These are phyloP conservation scores for Colletotrichum caudatum DNA, from an alignment of 2,329 filamentous ascomycete species.

Conservation along the genomic window DNA sequence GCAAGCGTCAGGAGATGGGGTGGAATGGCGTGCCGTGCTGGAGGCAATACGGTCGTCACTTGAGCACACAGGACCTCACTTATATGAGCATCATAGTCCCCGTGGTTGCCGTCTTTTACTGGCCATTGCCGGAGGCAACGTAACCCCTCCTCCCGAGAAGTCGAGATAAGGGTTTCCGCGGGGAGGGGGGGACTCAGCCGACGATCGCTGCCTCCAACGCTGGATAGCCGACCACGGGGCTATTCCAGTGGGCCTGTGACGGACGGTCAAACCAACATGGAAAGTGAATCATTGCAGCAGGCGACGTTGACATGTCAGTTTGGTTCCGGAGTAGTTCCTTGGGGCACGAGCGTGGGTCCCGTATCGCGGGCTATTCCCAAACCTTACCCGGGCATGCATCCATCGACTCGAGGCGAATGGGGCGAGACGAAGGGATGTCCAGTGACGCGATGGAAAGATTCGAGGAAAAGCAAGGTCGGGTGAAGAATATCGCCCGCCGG, in stretches of 20 bases:
- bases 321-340: not conserved
- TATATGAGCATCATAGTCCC: conserved; percentile 18
- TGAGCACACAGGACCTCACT: not conserved
- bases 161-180: conserved; percentile 39
- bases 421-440: not conserved
- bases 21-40: not conserved
- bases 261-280: conserved; percentile 2
- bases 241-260: conserved; percentile 3
- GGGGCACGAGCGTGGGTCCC: not conserved
- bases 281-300: not conserved
- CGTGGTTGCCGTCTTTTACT: not conserved
- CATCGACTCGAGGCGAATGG: not conserved
- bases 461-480: not conserved
- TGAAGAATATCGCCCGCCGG: conserved; percentile 21
- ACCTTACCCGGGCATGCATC: too few species aligned
- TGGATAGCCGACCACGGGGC: conserved; percentile 21
- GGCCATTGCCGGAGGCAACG: conserved; percentile 22
- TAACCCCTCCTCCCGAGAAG: not conserved
- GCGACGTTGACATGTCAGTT: not conserved
- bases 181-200: conserved; percentile 6
- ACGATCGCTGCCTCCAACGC: conserved; percentile 6
- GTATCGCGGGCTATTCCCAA: not conserved
- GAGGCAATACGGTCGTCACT: not conserved
- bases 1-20: not conserved
- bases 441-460: not conserved